Base-by-base conservation (phyloP, 2,329 filamentous ascomycete genomes). In the Pseudopithomyces maydicus region DNA sequence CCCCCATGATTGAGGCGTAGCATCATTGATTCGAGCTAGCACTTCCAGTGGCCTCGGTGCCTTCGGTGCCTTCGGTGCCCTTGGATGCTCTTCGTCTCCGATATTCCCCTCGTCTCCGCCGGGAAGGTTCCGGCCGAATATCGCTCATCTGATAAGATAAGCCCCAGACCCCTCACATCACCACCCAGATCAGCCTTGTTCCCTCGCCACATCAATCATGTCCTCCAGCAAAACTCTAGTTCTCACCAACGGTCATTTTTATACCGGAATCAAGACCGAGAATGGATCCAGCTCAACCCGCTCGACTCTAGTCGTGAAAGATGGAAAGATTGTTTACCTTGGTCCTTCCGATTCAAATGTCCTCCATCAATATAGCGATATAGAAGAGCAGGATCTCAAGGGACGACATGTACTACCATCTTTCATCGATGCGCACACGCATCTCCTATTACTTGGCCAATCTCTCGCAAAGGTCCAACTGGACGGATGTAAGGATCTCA, bases 401-500 rank as follows among this genome's bases (percentile, higher is more conserved):
- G 65, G 72, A 15, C 69, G 67, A 11, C 67, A 78, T 35, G 74
- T 85, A 6, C 70, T 86, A 1, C 83, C 84, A 0, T 81, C 82
- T 6, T 85, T 85, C 65, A 79, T 86, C 48, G 84, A 86, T 61
- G 83, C 82, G 0, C 84, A 86, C 64, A 82, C 84, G 75, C 84
- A 86, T 68, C 76, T 86, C 12, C 75, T 85, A 41, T 77, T 84
- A 45, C 78, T 85, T 23, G 84, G 84, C 2, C 81, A 84, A 63
- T 80, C 83, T 0, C 77, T 85, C 12, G 76, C 78, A 59, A 85
- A 85, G 68, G 74, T 82, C 32, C 74, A 78, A 38, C 73, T 86
- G 2, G 76, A 79, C 41, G 54, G 63, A 12, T 84, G 83, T 71
- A 76, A 77, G 47, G 73, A 75, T 50, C 72, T 85, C 0, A 67